phyloP scores from a whole-genome alignment of 768 basidiomycete genomes.

The Pisolithus marmoratus region DNA sequence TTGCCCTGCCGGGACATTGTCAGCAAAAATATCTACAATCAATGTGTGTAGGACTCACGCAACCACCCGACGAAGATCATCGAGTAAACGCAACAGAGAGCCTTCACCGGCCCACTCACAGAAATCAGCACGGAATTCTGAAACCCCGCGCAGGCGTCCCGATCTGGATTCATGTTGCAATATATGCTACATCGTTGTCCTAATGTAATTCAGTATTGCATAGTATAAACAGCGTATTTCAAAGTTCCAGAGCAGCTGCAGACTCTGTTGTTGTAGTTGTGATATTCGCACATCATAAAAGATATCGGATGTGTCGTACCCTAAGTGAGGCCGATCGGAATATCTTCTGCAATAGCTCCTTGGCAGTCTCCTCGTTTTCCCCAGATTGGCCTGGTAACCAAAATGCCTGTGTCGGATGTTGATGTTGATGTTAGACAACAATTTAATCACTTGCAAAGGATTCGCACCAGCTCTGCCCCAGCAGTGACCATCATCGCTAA shows the following conservation, averaged over 20 bases:
- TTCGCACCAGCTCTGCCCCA: constrained; percentile 69
- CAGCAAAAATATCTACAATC: constrained; percentile 7
- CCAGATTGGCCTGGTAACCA: constrained; percentile 65
- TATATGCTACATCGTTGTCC: constrained; percentile 49
- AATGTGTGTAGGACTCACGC: constrained; percentile 27
- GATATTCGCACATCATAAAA: neutral
- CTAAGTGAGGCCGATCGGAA: constrained; percentile 4
- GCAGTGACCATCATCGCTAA: constrained; percentile 84
- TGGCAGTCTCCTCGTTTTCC: constrained; percentile 66
- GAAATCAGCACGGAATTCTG: constrained; percentile 54
- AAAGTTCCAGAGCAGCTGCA: neutral
- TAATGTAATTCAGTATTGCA: neutral
- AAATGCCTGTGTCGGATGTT: constrained; percentile 42
- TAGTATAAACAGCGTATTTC: neutral
- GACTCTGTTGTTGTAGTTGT: neutral
- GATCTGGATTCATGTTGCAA: constrained; percentile 54
- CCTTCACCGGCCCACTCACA: constrained; percentile 26
- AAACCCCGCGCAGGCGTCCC: constrained; percentile 61
- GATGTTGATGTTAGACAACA: constrained; percentile 11
- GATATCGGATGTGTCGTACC: neutral
- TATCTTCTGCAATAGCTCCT: constrained; percentile 59
- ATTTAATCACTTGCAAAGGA: neutral
- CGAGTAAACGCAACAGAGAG: neutral
- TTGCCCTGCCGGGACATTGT: constrained; percentile 41
- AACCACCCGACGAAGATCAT: constrained; percentile 31